Base-by-base conservation (phyloP, 768 basidiomycete species). In the Mycena belliarum region DNA sequence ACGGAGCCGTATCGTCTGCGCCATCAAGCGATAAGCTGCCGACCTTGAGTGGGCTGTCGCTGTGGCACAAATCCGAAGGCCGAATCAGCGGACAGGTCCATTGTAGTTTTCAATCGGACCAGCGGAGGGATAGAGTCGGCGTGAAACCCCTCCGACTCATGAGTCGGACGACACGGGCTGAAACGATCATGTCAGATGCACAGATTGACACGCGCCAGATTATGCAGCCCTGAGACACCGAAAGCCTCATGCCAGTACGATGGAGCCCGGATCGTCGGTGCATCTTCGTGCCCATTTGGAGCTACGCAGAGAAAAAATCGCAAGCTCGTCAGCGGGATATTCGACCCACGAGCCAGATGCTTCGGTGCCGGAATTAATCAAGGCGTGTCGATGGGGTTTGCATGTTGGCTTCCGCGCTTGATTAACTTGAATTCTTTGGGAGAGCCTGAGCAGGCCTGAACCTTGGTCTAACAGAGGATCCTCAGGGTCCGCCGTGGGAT, bases 151-250 rank as follows among this genome's bases (percentile, higher is more conserved):
- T n/a, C n/a, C n/a, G n/a, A n/a, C n/a, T n/a, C n/a, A n/a, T n/a
- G n/a, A n/a, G 40, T 38, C 49, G 49, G 44, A 28, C 28, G 37
- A 12, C 49, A 51, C 49, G 43, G 49, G 20, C 26, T 16, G 20
- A 48, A 49, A 21, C 21, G 43, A 15, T 28, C 21, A 40, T 25
- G 28, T 20, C 38, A 6, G 23, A 52, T 46, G n/a, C 32, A 18
- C n/a, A 18, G 38, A 16, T 35, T 43, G 40, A 32, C 46, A 42
- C 40, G 26, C 20, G 46, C 32, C 45, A 48, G 51, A 59, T 49
- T 38, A 11, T 37, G 50, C 52, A 49, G 15, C 56, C 49, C 55
- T 57, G 42, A 57, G 20, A 40, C 25, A 46, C 50, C 51, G 50
- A 42, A 25, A 41, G 57, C 57, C 57, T 52, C 51, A 37, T 52